Evolutionary conservation across 768 basidiomycete species (phyloP).

Genomic region (Tricholoma hemisulphureum): DNA sequence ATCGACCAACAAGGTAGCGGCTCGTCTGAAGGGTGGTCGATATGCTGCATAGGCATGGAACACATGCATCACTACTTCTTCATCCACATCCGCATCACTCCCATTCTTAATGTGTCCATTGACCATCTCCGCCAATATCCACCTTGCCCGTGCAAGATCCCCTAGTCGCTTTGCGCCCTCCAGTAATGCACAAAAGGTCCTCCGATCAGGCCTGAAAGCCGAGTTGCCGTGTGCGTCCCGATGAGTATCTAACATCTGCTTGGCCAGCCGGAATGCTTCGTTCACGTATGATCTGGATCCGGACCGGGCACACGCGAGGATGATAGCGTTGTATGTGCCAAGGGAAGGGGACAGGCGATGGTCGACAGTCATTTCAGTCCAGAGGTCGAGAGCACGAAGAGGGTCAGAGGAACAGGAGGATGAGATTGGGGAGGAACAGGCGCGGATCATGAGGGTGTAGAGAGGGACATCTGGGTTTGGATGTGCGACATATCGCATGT

Average conservation of each 20-base stretch:
- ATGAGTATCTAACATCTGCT: slow-evolving; percentile 82
- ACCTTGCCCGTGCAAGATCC: slow-evolving; percentile 78
- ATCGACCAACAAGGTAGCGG: slow-evolving; percentile 44
- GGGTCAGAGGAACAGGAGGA: slow-evolving; percentile 63
- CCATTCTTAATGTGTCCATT: slow-evolving; percentile 28
- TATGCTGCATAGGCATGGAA: slow-evolving; percentile 89
- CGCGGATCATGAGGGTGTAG: slow-evolving; percentile 85
- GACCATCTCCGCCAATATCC: slow-evolving; percentile 89
- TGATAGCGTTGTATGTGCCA: slow-evolving; percentile 77
- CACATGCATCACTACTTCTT: slow-evolving; percentile 75
- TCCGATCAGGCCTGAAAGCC: slow-evolving; percentile 56
- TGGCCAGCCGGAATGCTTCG: slow-evolving; percentile 81
- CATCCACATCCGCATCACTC: slow-evolving; percentile 36
- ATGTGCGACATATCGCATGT: slow-evolving; percentile 96
- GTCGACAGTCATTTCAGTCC: slow-evolving; percentile 88
- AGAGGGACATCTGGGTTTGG: slow-evolving; percentile 68
- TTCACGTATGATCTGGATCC: slow-evolving; percentile 63
- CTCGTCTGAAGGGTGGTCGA: slow-evolving; percentile 62
- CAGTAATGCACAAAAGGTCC: slow-evolving; percentile 80
- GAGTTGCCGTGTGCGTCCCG: slow-evolving; percentile 62
- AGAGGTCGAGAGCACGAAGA: slow-evolving; percentile 89
- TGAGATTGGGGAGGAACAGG: slow-evolving; percentile 62
- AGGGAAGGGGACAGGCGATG: slow-evolving; percentile 59
- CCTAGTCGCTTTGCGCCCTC: slow-evolving; percentile 88
- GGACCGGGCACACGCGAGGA: slow-evolving; percentile 73